Evolutionary conservation across 2,329 filamentous ascomycete species (phyloP).

Genomic region (Colletotrichum orchidophilum): DNA sequence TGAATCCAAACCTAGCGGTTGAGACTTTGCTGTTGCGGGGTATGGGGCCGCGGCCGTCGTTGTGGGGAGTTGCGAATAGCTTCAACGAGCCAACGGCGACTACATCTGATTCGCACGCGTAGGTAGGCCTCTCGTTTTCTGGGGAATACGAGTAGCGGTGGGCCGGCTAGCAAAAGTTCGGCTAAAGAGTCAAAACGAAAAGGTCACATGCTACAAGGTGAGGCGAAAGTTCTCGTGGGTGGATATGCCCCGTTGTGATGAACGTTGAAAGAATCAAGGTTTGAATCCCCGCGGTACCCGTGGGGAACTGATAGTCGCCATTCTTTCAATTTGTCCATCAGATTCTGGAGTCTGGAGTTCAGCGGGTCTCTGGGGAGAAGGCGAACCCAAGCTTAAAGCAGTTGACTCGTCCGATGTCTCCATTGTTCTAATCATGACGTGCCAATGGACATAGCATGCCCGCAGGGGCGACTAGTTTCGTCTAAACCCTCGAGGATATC

Average conservation of each 20-base stretch:
- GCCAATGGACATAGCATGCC: background rate
- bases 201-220: background rate
- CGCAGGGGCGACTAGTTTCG: background rate
- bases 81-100: background rate
- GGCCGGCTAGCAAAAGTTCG: background rate
- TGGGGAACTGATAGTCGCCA: background rate
- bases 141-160: background rate
- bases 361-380: background rate
- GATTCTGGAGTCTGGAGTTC: background rate
- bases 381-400: background rate
- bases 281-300: background rate
- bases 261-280: background rate
- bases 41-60: background rate
- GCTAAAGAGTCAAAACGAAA: background rate
- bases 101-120: background rate
- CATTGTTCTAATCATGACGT: background rate
- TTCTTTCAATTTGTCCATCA: background rate
- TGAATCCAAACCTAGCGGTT: background rate
- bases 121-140: background rate
- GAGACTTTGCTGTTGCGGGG: background rate
- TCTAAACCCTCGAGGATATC: background rate
- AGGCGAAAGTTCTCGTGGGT: background rate
- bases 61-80: background rate
- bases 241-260: background rate
- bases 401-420: background rate